Evolutionary conservation across 1,284 basidiomycete genomes (phyloP).

Genomic region (Cutaneotrichosporon sp.): DNA sequence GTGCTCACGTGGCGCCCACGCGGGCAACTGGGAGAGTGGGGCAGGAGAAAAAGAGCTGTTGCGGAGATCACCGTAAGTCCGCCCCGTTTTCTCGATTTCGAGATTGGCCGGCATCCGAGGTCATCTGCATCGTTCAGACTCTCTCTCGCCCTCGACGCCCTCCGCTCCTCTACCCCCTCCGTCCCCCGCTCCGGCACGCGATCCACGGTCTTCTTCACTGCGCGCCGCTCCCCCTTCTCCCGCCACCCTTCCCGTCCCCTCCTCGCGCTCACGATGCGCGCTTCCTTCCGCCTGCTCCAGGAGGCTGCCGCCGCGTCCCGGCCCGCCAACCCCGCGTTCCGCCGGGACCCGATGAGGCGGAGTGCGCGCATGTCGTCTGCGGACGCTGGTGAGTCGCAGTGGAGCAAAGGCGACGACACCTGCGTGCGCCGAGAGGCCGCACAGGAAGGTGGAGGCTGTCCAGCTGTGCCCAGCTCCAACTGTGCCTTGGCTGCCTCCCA

Average conservation of each 20-base stretch:
- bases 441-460: background rate
- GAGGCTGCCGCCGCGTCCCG: background rate
- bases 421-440: background rate
- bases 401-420: background rate
- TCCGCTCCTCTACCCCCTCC: background rate
- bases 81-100: slow-evolving; percentile 2
- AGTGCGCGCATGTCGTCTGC: background rate
- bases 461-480: background rate
- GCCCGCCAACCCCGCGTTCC: background rate
- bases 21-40: background rate
- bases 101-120: background rate
- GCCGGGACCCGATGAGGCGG: background rate
- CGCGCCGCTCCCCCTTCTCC: too few species aligned
- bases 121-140: background rate
- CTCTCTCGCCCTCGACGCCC: background rate
- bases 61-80: background rate
- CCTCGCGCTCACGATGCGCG: background rate
- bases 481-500: background rate
- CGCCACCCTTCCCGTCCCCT: background rate
- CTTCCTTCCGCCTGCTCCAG: background rate
- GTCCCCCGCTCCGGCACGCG: too few species aligned
- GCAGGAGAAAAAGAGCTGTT: background rate
- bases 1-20: too few species aligned
- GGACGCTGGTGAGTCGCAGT: slow-evolving; percentile 1
- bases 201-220: too few species aligned